A percentile compares a stretch with the other conserved stretches of the same genome.
Conservation (phyloP, 257 asterid species). For the Solanum stenotomum region DNA sequence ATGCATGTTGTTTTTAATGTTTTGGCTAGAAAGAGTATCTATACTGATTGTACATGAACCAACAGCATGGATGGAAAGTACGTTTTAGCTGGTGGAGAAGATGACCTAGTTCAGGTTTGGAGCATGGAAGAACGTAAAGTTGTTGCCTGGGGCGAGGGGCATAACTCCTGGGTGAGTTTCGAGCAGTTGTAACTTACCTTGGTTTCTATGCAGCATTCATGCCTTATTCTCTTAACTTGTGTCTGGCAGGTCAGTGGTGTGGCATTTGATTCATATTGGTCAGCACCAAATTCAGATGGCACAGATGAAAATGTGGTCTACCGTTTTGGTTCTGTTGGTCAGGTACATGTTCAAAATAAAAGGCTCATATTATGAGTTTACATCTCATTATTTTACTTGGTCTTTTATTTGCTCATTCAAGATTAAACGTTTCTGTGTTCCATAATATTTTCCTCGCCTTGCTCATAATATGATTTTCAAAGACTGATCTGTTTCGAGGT, state of each 20-base stretch:
- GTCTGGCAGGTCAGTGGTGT: constrained; percentile 91
- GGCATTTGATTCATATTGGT: constrained; percentile 95
- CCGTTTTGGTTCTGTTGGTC: constrained; percentile 98
- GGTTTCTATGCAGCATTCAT: constrained; percentile 1
- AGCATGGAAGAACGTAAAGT: constrained; percentile 93
- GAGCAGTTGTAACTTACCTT: not conserved
- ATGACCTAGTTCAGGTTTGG: constrained; percentile 99
- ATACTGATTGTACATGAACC: constrained; percentile 34
- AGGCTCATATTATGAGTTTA: not conserved
- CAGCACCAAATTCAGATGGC: constrained; percentile 80
- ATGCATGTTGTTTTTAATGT: not conserved
- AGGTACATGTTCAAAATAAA: constrained; percentile 38
- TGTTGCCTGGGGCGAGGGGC: constrained; percentile 99
- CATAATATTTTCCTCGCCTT: not conserved
- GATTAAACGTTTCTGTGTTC: not conserved
- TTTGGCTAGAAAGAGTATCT: constrained; percentile 13
- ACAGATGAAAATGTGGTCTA: constrained; percentile 74
- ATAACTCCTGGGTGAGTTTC: constrained; percentile 91
- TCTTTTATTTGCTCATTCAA: not conserved
- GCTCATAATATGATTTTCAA: not conserved
- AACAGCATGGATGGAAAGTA: constrained; percentile 95
- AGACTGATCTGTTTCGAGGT: not conserved
- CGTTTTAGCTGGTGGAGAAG: constrained; percentile 98
- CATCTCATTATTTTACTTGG: not conserved
- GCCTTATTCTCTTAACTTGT: constrained; percentile 6